These are phyloP conservation scores for Claviceps pazoutovae DNA, from an alignment of 2,329 filamentous ascomycete species.

Conservation along the genomic window DNA sequence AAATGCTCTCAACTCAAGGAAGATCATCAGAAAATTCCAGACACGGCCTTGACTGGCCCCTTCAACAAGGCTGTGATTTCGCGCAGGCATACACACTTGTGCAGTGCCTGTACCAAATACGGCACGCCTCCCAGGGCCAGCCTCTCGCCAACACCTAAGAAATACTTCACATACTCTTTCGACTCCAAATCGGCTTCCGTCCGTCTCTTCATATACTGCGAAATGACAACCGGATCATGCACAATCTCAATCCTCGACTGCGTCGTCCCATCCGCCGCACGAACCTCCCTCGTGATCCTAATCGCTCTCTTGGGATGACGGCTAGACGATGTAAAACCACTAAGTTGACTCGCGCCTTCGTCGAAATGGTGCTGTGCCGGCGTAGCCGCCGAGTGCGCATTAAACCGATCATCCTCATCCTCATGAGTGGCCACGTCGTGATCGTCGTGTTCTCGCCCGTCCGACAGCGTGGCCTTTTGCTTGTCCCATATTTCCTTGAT, in stretches of 20 bases:
- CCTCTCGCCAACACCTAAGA: slow-evolving; percentile 2
- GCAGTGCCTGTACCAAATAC: slow-evolving; percentile 8
- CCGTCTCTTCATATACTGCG: slow-evolving; percentile 71
- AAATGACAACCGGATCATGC: slow-evolving; percentile 73
- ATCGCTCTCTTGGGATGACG: slow-evolving; percentile 53
- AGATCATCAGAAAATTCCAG: slow-evolving; percentile 18
- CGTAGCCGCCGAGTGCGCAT: slow-evolving; percentile 55
- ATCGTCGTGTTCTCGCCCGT: slow-evolving; percentile 53
- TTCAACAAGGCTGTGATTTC: slow-evolving; percentile 5
- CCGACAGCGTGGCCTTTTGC: slow-evolving; percentile 66
- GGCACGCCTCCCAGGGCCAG: slow-evolving; percentile 10
- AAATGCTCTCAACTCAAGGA: slow-evolving; percentile 18
- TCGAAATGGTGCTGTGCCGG: slow-evolving; percentile 46
- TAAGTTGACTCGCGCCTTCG: slow-evolving; percentile 70
- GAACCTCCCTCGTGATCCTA: slow-evolving; percentile 56
- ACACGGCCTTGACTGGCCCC: slow-evolving; percentile 13
- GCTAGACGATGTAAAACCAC: slow-evolving; percentile 50
- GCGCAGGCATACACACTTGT: slow-evolving; percentile 10
- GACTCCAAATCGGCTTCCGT: slow-evolving; percentile 56
- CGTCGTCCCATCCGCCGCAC: slow-evolving; percentile 30
- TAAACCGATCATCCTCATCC: slow-evolving; percentile 54
- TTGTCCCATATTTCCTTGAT: slow-evolving; percentile 88
- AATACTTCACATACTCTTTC: slow-evolving; percentile 47
- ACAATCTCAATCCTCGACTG: slow-evolving; percentile 55
- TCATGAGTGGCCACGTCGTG: slow-evolving; percentile 43